Conservation (phyloP, 169 alveolate species). For the Cryptosporidium parvum region DNA sequence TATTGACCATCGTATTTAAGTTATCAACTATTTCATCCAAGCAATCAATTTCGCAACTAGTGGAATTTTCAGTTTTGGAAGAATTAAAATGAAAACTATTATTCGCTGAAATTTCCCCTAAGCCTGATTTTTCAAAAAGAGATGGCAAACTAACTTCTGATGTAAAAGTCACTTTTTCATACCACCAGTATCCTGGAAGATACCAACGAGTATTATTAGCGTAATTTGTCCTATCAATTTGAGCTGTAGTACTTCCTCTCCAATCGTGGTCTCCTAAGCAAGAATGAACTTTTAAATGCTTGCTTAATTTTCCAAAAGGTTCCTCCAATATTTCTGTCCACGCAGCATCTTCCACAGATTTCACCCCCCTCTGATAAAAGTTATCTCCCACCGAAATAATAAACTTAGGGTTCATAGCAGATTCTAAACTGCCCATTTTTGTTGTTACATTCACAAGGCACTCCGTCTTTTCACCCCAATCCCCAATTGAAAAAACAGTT, state of each 20-base stretch:
- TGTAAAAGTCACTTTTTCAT: slow-evolving; percentile 24
- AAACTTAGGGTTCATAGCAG: slow-evolving; percentile 35
- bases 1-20: slow-evolving; percentile 6
- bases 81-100: slow-evolving; percentile 3
- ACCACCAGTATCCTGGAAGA: slow-evolving; percentile 76
- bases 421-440: slow-evolving; percentile 7
- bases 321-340: slow-evolving; percentile 45
- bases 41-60: background rate
- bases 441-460: slow-evolving; percentile 20
- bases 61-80: background rate
- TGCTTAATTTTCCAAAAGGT: slow-evolving; percentile 27
- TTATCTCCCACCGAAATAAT: slow-evolving; percentile 61
- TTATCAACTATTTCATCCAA: slow-evolving; percentile 18
- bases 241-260: slow-evolving; percentile 53
- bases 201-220: slow-evolving; percentile 36
- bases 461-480: slow-evolving; percentile 57
- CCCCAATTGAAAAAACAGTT: slow-evolving; percentile 61
- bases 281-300: slow-evolving; percentile 35
- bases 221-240: slow-evolving; percentile 33
- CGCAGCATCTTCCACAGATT: slow-evolving; percentile 23
- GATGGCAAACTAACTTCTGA: background rate
- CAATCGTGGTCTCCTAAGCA: slow-evolving; percentile 75
- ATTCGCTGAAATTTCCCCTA: background rate
- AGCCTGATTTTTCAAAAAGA: slow-evolving; percentile 1
- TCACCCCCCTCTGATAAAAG: slow-evolving; percentile 51